These are phyloP conservation scores for Cyberlindnera euphorbiiphila DNA, from an alignment of 805 yeast genomes.

Conservation along the genomic window DNA sequence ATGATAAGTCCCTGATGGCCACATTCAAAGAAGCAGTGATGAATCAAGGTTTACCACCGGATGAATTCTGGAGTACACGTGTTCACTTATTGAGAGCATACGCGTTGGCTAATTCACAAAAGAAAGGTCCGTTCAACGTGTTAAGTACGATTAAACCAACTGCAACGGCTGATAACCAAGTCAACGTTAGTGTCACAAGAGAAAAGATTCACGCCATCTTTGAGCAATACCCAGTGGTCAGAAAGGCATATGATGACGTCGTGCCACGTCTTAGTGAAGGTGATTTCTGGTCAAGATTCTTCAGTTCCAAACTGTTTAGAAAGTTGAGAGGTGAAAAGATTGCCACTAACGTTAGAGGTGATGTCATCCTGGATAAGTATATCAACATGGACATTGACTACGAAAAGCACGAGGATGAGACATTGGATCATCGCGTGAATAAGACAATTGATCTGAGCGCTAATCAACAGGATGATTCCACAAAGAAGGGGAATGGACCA, in stretches of 20 bases:
- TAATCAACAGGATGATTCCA: slow-evolving; percentile 72
- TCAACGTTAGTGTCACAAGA: slow-evolving; percentile 86
- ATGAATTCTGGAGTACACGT: slow-evolving; percentile 84
- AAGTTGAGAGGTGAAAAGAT: slow-evolving; percentile 86
- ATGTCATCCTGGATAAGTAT: slow-evolving; percentile 80
- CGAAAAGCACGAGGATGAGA: slow-evolving; percentile 40
- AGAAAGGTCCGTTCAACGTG: slow-evolving; percentile 90
- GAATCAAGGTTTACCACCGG: slow-evolving; percentile 66
- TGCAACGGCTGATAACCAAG: slow-evolving; percentile 88
- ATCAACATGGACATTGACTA: slow-evolving; percentile 64
- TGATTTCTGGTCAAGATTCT: slow-evolving; percentile 95
- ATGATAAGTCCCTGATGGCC: slow-evolving; percentile 63
- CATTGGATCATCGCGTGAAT: slow-evolving; percentile 46
- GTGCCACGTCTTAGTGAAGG: slow-evolving; percentile 89
- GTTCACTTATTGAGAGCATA: slow-evolving; percentile 76
- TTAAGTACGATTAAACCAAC: slow-evolving; percentile 91
- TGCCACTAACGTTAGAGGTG: slow-evolving; percentile 73
- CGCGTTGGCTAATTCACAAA: slow-evolving; percentile 81
- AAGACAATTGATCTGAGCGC: slow-evolving; percentile 77
- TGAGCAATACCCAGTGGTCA: slow-evolving; percentile 87
- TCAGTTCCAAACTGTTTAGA: slow-evolving; percentile 83
- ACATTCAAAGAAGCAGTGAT: slow-evolving; percentile 88
- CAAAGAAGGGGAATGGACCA: slow-evolving; percentile 69
- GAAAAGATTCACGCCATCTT: slow-evolving; percentile 88
- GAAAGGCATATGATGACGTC: slow-evolving; percentile 81